phyloP scores from a whole-genome alignment of 1,284 basidiomycete genomes.

The Rhodotorula sp. region DNA sequence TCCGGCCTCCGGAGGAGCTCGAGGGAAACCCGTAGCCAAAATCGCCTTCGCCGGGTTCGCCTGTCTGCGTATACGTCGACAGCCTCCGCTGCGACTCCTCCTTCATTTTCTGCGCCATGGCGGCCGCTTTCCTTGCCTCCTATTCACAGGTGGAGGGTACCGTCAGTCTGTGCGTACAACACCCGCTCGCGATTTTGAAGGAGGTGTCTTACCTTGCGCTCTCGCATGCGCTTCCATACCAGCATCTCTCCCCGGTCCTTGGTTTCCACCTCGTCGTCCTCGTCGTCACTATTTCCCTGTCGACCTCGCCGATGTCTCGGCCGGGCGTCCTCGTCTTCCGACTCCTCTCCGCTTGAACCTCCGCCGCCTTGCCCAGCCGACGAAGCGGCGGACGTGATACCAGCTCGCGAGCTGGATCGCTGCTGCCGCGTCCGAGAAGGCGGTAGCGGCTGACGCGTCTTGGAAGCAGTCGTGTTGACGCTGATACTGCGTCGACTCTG shows the following conservation, averaged over 20 bases:
- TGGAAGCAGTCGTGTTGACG: conserved; percentile 24
- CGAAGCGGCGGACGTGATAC: background rate
- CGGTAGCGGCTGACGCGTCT: background rate
- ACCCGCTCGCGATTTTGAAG: too few species aligned
- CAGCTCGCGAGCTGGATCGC: background rate
- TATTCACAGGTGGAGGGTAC: background rate
- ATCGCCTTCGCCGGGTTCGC: background rate
- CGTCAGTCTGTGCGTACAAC: too few species aligned
- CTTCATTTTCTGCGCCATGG: conserved; percentile 7
- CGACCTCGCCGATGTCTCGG: background rate
- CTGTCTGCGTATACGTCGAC: conserved; percentile 8
- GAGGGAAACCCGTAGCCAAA: conserved; percentile 21
- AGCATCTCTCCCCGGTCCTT: conserved; percentile 59
- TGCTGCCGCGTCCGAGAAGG: background rate
- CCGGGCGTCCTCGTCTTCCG: background rate
- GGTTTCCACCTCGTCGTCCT: conserved; percentile 55
- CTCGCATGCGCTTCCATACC: conserved; percentile 56
- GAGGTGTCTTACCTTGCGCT: conserved; percentile 45
- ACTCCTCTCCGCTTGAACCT: background rate
- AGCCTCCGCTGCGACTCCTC: conserved; percentile 15
- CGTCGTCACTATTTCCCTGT: conserved; percentile 38
- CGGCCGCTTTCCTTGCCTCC: conserved; percentile 19
- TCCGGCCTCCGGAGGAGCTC: background rate
- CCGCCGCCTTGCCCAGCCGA: background rate
- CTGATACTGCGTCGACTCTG: conserved; percentile 8